A percentile compares a stretch with the other conserved stretches of the same genome.
These are phyloP conservation scores for Sorghum bicolor DNA, from an alignment of 176 grass and related monocot species.

Conservation along the genomic window Sorghum_bicolor_NCBIv3 NC_012872.2:66895001-66895500, in stretches of 20 bases:
- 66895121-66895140: no score
- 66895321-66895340: background rate
- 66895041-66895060: no score
- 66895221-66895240: constrained; percentile 6
- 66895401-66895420: background rate
- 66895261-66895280: background rate
- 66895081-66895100: background rate
- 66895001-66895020: no score
- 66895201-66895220: background rate
- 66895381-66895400: background rate
- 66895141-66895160: constrained; percentile 8
- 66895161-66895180: background rate
- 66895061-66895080: no score
- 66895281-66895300: constrained; percentile 13
- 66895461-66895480: background rate
- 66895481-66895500: constrained; percentile 8
- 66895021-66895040: no score
- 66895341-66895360: background rate
- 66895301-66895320: background rate
- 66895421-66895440: background rate
- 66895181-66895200: constrained; percentile 16
- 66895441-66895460: background rate
- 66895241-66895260: constrained; percentile 30
- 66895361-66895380: background rate
- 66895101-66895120: no score